Base-by-base conservation (phyloP, 1,139 yeast genomes). In the Protomyces inouyei region DNA sequence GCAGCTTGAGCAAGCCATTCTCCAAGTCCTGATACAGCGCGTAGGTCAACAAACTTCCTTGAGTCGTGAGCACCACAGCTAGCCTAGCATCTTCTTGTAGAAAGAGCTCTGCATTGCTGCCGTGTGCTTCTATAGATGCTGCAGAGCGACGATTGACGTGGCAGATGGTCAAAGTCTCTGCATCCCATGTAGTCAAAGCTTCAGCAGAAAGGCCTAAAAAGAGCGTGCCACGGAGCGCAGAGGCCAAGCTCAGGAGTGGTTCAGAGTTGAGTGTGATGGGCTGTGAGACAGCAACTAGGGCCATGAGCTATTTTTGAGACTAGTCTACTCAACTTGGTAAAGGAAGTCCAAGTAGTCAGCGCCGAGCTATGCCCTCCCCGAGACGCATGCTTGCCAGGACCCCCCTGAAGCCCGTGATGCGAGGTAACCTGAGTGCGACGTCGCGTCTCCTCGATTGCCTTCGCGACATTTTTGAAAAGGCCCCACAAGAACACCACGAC, bases 151-250 rank as follows among this genome's bases (percentile, higher is more conserved):
- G 16, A 37, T 32, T 52, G 32, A 45, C 28, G 36, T 59, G 63
- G n/a, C 53, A 32, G 28, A 28, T 43, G 12, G 63, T 52, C 18
- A 59, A 51, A 10, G 53, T 45, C n/a, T 52, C 57, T 9, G 63
- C 28, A 18, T 59, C 57, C 63, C 63, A 59, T 2, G 54, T 32
- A 14, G 57, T 21, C 35, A 59, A 21, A 12, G 57, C 54, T 40
- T 59, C 63, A 14, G 57, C 45, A 12, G 57, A 52, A 10, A 59
- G 52, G 12, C 53, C 28, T 12, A 59, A 4, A 28, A 59, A 59
- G 9, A 52, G 35, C 18, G 63, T 51, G n/a, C 63, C 63, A 28
- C 40, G 43, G 10, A 40, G 25, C 14, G 54, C 51, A 14, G 63
- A 38, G 14, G 35, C 53, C 12, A 55, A 55, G 40, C 52, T 57